Evolutionary conservation across 192 early-diverging fungal species (phyloP).

Genomic region (Mortierella hygrophila): DNA sequence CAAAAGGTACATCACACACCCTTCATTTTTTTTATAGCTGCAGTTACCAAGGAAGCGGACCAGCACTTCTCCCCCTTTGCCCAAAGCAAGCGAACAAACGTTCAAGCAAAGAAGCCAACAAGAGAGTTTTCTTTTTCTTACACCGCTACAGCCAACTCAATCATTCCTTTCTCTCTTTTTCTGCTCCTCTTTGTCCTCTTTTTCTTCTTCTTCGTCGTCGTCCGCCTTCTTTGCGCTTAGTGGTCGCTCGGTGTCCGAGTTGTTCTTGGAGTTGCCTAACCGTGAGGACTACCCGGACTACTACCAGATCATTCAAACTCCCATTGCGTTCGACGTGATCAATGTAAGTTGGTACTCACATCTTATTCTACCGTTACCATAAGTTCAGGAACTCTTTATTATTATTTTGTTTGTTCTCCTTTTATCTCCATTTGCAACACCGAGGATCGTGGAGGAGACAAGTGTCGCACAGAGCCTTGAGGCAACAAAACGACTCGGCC

Average conservation of each 20-base stretch:
- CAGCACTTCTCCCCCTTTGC: not conserved
- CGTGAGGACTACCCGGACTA: constrained; percentile 62
- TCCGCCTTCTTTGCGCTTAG: not conserved
- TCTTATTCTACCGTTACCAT: not conserved
- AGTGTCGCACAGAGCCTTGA: not conserved
- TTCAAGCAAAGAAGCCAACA: not conserved
- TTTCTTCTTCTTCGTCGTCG: not conserved
- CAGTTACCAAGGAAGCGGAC: too few relatives aligned
- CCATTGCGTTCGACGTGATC: constrained; percentile 64
- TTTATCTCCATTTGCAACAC: constrained; percentile 43
- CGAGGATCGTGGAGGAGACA: not conserved
- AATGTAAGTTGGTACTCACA: constrained; percentile 28
- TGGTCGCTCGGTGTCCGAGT: constrained; percentile 43
- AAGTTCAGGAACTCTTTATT: not conserved
- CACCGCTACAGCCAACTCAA: not conserved
- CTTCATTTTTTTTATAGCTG: not conserved
- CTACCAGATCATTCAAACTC: constrained; percentile 61
- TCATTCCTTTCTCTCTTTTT: not conserved
- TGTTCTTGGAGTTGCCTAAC: constrained; percentile 58
- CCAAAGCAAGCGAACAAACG: not conserved
- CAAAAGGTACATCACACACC: constrained; percentile 21
- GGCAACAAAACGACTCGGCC: not conserved
- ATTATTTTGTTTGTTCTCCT: not conserved
- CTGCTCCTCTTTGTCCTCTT: not conserved
- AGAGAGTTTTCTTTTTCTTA: too few relatives aligned